Base-by-base conservation (phyloP, 495 filamentous ascomycete genomes). In the Daldinia vernicosa region DNA sequence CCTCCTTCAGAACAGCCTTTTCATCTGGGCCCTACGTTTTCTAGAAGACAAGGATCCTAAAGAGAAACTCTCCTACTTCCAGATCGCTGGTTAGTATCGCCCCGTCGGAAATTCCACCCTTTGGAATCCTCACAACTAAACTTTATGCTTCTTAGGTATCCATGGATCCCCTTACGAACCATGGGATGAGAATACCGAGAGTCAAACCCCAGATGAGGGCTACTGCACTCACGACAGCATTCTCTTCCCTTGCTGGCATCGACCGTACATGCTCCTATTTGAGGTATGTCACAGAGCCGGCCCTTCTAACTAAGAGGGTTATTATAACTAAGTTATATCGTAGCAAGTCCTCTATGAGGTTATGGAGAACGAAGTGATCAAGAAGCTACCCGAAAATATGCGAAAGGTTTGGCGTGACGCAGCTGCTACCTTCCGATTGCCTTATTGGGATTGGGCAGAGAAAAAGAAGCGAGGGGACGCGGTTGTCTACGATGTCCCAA, bases 161-260 rank as follows among this genome's bases (percentile, higher is more conserved):
- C 53, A 56, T 56, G 53, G 53, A 11, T 56, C n/a, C 1, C 53
- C 53, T 14, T 56, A 32, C n/a, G 8, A 32, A 17, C 28, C 53
- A 3, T 56, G 53, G 53, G 53, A 56, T 8, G 53, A 56, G 30
- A 3, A 55, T 19, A 55, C 52, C 0, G 1, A 30, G 1, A 0
- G 30, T 9, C 15, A 56, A 28, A 56, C 53, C 17, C 11, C 0
- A 9, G 22, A 33, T 35, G n/a, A 56, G 26, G 53, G 53, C 1
- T 56, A 56, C 30, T 56, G 53, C 8, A 56, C 53, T 19, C 53
- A 56, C 32, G 53, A 56, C 14, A 56, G 53, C n/a, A 28, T 56
- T 17, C 53, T 56, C 2, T 56, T 56, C 9, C 53, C 53, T 56
- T 56, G 53, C 30, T 56, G 53, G 53, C 53, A 56, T 56, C 53